phyloP scores from a whole-genome alignment of 345 rosid species.

The Lumnitzera littorea region DNA sequence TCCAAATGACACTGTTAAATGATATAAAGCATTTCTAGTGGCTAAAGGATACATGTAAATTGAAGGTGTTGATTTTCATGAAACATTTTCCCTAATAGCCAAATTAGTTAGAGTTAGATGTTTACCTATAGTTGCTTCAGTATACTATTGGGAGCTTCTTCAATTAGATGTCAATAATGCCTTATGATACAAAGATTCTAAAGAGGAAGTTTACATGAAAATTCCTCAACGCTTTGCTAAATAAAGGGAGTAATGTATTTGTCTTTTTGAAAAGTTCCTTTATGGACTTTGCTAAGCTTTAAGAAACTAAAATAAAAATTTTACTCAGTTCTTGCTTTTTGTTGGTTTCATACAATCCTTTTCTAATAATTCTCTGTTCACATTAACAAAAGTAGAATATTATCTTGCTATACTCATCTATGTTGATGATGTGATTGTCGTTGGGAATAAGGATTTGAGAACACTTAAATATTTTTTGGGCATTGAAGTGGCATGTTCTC shows the following conservation, averaged over 20 bases:
- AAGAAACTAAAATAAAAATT: background rate
- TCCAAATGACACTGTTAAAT: background rate
- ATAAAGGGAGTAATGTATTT: background rate
- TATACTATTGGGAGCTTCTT: background rate
- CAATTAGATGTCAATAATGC: background rate
- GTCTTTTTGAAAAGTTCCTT: background rate
- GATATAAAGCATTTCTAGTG: background rate
- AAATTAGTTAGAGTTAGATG: background rate
- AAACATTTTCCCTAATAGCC: background rate
- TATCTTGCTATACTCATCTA: background rate
- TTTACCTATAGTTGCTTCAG: background rate
- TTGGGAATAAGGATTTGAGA: background rate
- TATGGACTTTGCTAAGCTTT: background rate
- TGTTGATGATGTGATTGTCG: background rate
- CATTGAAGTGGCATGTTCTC: background rate
- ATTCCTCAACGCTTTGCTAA: background rate
- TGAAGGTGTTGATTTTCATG: slow-evolving; percentile 4
- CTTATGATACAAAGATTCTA: too few relatives aligned
- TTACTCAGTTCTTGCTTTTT: background rate
- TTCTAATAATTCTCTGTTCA: too few relatives aligned
- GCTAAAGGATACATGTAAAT: slow-evolving; percentile 6
- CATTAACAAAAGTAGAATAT: too few relatives aligned
- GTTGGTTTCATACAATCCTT: too few relatives aligned
- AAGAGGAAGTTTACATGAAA: background rate
- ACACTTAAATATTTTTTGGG: background rate